Evolutionary conservation across 768 basidiomycete genomes (phyloP), one percentile per base, ranked within the genome.

Genomic region (Termitomyces sp.): DNA sequence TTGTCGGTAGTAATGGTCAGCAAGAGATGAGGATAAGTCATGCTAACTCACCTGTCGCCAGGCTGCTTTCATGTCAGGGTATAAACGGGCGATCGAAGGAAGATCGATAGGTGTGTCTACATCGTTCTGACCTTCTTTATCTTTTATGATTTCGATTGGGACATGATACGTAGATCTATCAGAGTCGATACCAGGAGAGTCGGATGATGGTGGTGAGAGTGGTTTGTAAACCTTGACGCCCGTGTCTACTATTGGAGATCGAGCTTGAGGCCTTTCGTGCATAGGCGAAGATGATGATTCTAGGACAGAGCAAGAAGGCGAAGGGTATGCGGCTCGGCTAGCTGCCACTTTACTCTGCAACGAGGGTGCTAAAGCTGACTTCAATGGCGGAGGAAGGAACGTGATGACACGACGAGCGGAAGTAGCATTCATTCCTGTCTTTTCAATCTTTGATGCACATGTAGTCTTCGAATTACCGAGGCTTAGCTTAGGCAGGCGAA

Each of bases 311-410:
- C 45, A 52, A 12, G 28, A 59, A 5, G 62, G 62, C 17, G 64
- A 63, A n/a, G 62, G 64, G 43, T 62, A 61, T 1, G 58, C 53
- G 8, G n/a, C 40, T 45, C 35, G 28, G 26, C 32, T 35, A 9
- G 14, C n/a, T 24, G 28, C 12, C 24, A 45, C 34, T 37, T 45
- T 40, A 2, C 17, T 41, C 4, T 46, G 22, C 15, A 28, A 30
- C 22, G n/a, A 17, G 21, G 14, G 24, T 24, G 9, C n/a, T 9
- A 24, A 22, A n/a, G 37, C 17, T 26, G 54, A 3, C 32, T 53
- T 54, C 21, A 58, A 57, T 22, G 67, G 67, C 26, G 67, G 65
- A 17, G 67, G 66, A 10, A 68, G 54, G 34, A 62, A 68, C 1
- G 61, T 64, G 17, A 68, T 60, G 9, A 68, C 66, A 19, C 65